Percentiles rank a stretch among this genome's conserved stretches.
These are phyloP conservation scores for Pseudogymnoascus sp. DNA, from an alignment of 2,329 filamentous ascomycete species.

Conservation along the genomic window DNA sequence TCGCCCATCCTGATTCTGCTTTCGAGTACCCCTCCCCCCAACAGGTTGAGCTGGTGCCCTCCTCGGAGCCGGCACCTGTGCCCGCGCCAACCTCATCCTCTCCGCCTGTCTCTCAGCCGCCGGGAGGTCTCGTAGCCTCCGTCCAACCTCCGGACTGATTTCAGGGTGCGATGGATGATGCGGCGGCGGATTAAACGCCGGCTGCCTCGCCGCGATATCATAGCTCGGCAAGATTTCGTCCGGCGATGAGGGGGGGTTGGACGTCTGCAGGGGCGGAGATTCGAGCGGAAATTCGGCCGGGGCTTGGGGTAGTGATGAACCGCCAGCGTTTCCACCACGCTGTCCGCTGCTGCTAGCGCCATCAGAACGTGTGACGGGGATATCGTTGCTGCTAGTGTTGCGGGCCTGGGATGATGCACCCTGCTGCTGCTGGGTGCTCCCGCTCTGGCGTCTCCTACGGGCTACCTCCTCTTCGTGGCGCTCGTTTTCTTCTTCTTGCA, in stretches of 20 bases:
- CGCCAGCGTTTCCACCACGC: slow-evolving; percentile 14
- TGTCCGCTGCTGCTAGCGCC: slow-evolving; percentile 22
- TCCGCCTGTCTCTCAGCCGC: slow-evolving; percentile 11
- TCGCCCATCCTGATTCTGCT: not conserved
- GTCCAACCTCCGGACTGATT: slow-evolving; percentile 22
- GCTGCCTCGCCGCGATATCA: slow-evolving; percentile 53
- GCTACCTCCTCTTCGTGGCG: slow-evolving; percentile 56
- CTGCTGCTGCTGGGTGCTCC: slow-evolving; percentile 61
- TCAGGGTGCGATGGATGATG: slow-evolving; percentile 37
- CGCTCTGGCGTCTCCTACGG: slow-evolving; percentile 57
- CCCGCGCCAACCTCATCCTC: not conserved
- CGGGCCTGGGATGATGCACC: slow-evolving; percentile 30
- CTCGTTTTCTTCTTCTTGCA: slow-evolving; percentile 91
- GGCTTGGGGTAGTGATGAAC: slow-evolving; percentile 27
- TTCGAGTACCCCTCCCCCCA: not conserved
- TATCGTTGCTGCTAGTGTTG: slow-evolving; percentile 20
- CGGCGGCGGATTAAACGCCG: slow-evolving; percentile 46
- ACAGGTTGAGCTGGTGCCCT: not conserved
- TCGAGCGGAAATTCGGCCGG: slow-evolving; percentile 17
- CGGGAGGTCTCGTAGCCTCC: slow-evolving; percentile 17
- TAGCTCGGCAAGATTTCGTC: slow-evolving; percentile 57
- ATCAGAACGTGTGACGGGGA: slow-evolving; percentile 23
- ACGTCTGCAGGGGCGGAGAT: not conserved
- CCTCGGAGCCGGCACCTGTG: not conserved
- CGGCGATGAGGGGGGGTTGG: slow-evolving; percentile 16